A percentile compares a stretch with the other conserved stretches of the same genome.
phyloP scores from a whole-genome alignment of 306 rosid species.

The Rosa lucieae region DNA sequence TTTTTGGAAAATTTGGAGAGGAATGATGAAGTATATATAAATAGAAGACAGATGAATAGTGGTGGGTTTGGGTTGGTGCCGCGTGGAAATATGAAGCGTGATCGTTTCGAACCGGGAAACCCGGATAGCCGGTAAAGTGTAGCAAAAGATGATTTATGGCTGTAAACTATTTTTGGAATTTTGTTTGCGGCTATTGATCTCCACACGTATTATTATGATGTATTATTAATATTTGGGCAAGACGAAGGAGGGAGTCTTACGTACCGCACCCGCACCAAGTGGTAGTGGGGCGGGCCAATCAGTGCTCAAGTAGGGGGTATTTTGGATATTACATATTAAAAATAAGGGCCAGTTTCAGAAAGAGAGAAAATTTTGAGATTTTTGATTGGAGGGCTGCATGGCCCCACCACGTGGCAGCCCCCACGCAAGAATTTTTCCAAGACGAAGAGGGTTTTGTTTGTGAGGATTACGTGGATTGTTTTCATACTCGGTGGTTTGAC shows the following conservation, averaged over 20 bases:
- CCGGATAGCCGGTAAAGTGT: conserved; percentile 40
- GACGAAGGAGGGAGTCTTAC: background rate
- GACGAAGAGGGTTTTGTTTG: background rate
- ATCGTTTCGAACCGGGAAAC: conserved; percentile 28
- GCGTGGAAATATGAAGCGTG: conserved; percentile 24
- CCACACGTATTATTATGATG: conserved; percentile 16
- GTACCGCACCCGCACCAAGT: no score
- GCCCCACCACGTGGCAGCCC: no score
- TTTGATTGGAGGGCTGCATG: no score
- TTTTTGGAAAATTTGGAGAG: conserved; percentile 14
- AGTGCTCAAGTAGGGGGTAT: no score
- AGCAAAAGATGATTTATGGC: background rate
- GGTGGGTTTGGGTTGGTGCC: conserved; percentile 28
- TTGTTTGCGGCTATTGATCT: conserved; percentile 24
- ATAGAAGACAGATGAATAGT: conserved; percentile 11
- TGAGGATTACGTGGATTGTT: conserved; percentile 16
- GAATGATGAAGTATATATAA: conserved; percentile 11
- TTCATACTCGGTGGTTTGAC: conserved; percentile 29
- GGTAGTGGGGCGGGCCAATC: no score
- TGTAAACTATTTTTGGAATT: background rate
- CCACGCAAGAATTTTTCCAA: no score
- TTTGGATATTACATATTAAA: no score
- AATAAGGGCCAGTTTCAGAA: no score
- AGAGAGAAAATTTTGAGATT: no score
- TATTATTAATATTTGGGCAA: background rate